Evolutionary conservation across 1,284 basidiomycete species (phyloP), one percentile per base, ranked within the genome.

Genomic region (Puccinia horiana): DNA sequence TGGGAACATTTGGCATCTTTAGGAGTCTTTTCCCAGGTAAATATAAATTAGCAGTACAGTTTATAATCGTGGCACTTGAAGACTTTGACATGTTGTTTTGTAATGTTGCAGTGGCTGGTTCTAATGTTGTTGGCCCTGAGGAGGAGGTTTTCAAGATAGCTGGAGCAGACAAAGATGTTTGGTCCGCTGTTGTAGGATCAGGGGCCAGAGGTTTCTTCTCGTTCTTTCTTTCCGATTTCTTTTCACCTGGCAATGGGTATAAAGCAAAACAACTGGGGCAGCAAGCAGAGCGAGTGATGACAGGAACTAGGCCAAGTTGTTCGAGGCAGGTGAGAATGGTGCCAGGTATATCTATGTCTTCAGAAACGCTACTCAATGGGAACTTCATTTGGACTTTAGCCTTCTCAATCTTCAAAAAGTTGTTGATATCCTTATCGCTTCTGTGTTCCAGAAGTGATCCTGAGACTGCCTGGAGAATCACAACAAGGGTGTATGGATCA

Each of bases 191-290:
- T 29, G 44, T 5, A 26, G 18, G 40, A 37, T 69, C 37, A 8
- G n/a, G 44, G 12, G 37, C 11, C n/a, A 26, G 32, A 49, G n/a
- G n/a, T 37, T 23, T 5, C 6, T n/a, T 32, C n/a, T 35, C 2
- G 3, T n/a, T n/a, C n/a, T 42, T n/a, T 20, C 16, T 54, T 52
- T 54, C 32, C 1, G 29, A 11, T 44, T 73, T 54, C 47, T 18
- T 5, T 54, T 73, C 23, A 8, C 29, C 47, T 3, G 70, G 70
- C 2, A 54, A 6, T 54, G n/a, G 70, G 23, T 73, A 73, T 20
- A 73, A 73, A 14, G 70, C 47, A 73, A 73, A 73, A 23, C 70
- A 73, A 37, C 47, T 54, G 23, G 47, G 70, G 47, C 70, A 73
- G 47, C 70, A 73, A 35, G 54, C 23, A 3, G 47, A 54, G 40